phyloP scores from a whole-genome alignment of 257 asterid genomes.

The Coffea eugenioides region DNA sequence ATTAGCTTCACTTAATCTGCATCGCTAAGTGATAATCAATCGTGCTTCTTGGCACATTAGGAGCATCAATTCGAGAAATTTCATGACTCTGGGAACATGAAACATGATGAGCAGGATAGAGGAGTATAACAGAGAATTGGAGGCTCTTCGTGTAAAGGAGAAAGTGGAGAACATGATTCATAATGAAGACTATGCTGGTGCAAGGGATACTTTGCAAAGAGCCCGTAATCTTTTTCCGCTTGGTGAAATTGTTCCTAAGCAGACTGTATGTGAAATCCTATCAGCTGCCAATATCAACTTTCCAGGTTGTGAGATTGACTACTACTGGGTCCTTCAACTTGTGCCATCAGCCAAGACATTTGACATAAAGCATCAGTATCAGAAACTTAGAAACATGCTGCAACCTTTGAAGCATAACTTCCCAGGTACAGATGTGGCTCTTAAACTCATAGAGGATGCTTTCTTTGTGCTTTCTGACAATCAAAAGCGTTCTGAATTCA shows the following conservation, averaged over 20 bases:
- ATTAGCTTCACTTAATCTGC: neutral
- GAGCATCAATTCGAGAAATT: neutral
- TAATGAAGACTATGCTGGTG: conserved; percentile 17
- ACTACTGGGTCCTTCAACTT: conserved; percentile 22
- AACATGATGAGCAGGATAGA: conserved; percentile 3
- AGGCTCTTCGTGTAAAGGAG: conserved; percentile 21
- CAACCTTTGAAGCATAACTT: conserved; percentile 13
- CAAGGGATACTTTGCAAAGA: conserved; percentile 16
- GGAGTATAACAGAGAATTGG: conserved; percentile 9
- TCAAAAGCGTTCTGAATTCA: conserved; percentile 14
- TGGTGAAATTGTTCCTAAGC: conserved; percentile 17
- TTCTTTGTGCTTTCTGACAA: conserved; percentile 16
- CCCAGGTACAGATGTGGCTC: conserved; percentile 19
- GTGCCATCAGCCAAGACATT: conserved; percentile 9
- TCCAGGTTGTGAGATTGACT: conserved; percentile 17
- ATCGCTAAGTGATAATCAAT: neutral
- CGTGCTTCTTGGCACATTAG: conserved; percentile 1
- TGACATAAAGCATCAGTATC: conserved; percentile 6
- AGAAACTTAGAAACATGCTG: conserved; percentile 8
- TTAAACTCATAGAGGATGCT: conserved; percentile 17
- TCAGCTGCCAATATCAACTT: conserved; percentile 8
- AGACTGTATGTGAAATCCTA: conserved; percentile 20
- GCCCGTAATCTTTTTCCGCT: conserved; percentile 15
- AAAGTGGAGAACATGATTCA: conserved; percentile 20
- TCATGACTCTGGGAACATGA: too few relatives aligned